These are phyloP conservation scores for Globisporangium takayamanum DNA, from an alignment of 352 stramenopile species.

Conservation along the genomic window DNA sequence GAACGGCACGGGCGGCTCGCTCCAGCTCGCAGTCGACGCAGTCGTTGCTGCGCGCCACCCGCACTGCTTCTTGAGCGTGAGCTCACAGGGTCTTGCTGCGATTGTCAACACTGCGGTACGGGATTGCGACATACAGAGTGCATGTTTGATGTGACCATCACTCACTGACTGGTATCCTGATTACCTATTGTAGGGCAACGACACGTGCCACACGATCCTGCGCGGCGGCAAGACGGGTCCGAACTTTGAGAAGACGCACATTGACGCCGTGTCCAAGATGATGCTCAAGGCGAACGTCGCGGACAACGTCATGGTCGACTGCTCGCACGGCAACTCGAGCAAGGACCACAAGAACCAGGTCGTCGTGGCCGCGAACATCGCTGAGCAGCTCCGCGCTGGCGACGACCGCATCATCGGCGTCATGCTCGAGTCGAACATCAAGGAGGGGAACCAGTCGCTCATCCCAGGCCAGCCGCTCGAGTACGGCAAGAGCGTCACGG, in stretches of 20 bases:
- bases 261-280: conserved; percentile 69
- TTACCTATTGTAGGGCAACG: conserved; percentile 47
- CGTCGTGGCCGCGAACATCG: conserved; percentile 63
- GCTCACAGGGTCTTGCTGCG: conserved; percentile 76
- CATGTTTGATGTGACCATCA: neutral
- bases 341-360: conserved; percentile 88
- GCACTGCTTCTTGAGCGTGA: conserved; percentile 87
- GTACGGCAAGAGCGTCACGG: conserved; percentile 88
- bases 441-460: conserved; percentile 76
- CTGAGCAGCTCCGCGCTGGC: conserved; percentile 57
- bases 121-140: no score
- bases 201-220: conserved; percentile 85
- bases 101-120: conserved; percentile 78
- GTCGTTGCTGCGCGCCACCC: conserved; percentile 75
- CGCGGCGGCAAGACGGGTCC: conserved; percentile 80
- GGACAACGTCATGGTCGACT: conserved; percentile 89
- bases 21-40: conserved; percentile 84
- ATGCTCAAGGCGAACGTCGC: conserved; percentile 81
- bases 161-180: neutral
- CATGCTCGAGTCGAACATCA: conserved; percentile 88
- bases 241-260: conserved; percentile 81
- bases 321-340: conserved; percentile 87
- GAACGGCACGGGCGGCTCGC: conserved; percentile 82
- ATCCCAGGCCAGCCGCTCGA: conserved; percentile 67
- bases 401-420: conserved; percentile 79